Evolutionary conservation across 768 basidiomycete genomes (phyloP).

Genomic region (Mycena pura): DNA sequence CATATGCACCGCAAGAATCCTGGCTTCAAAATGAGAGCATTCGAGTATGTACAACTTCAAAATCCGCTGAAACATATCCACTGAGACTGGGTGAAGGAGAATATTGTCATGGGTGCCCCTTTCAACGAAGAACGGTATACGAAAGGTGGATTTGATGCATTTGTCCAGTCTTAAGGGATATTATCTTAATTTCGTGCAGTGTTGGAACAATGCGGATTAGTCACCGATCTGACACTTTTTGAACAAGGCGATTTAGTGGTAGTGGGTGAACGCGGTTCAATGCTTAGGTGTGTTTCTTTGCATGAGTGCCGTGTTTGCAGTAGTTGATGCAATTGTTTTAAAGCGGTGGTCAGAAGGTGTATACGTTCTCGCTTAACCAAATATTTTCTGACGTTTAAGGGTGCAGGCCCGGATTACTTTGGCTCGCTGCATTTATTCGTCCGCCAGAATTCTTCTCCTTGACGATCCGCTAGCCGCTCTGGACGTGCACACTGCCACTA

Average conservation of each 20-base stretch:
- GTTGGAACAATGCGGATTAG: conserved; percentile 75
- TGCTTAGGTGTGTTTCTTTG: no score
- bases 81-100: conserved; percentile 53
- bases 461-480: conserved; percentile 76
- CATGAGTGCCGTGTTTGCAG: no score
- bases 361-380: no score
- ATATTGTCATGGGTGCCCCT: conserved; percentile 80
- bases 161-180: background rate
- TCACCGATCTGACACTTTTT: conserved; percentile 73
- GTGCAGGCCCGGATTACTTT: conserved; percentile 52
- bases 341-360: no score
- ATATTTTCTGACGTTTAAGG: no score
- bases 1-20: conserved; percentile 83
- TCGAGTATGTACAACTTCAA: conserved; percentile 39
- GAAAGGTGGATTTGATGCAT: conserved; percentile 42
- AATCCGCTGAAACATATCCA: no score
- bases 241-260: conserved; percentile 59
- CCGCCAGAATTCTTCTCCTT: conserved; percentile 65
- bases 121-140: conserved; percentile 83
- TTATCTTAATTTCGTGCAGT: conserved; percentile 38
- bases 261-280: conserved; percentile 59
- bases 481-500: conserved; percentile 80
- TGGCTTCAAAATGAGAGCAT: conserved; percentile 88
- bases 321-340: no score
- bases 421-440: conserved; percentile 53